phyloP scores from a whole-genome alignment of 225 moss, liverwort and hornwort species.

The Lunularia cruciata region DNA sequence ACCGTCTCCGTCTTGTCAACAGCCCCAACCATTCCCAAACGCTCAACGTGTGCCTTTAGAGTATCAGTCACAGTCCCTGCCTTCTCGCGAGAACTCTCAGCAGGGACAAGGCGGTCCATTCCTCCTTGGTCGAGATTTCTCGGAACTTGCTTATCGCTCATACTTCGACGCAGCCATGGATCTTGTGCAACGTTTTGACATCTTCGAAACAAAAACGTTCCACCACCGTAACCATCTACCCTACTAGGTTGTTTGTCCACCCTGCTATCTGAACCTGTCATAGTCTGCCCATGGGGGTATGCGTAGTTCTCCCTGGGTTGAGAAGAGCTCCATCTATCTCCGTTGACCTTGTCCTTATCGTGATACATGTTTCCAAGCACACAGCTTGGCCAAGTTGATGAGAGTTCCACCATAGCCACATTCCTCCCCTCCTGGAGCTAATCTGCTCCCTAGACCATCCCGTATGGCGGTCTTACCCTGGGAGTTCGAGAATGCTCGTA shows the following conservation, averaged over 20 bases:
- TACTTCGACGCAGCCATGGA: conserved; percentile 28
- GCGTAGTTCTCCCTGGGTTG: conserved; percentile 12
- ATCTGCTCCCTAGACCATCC: conserved; percentile 2
- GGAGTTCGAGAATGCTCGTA: background rate
- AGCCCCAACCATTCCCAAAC: conserved; percentile 43
- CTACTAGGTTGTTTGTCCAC: conserved; percentile 20
- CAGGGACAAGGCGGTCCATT: conserved; percentile 26
- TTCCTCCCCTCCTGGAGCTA: conserved; percentile 12
- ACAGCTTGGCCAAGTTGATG: conserved; percentile 20
- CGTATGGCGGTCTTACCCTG: background rate
- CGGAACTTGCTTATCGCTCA: conserved; percentile 30
- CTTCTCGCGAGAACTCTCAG: conserved; percentile 17
- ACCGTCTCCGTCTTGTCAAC: conserved; percentile 38
- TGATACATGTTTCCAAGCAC: conserved; percentile 29
- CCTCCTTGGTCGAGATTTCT: conserved; percentile 6
- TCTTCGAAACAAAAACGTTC: conserved; percentile 5
- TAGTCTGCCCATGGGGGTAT: conserved; percentile 22
- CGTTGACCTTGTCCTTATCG: conserved; percentile 8
- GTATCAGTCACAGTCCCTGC: conserved; percentile 5
- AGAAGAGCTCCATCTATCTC: conserved; percentile 13
- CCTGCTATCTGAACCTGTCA: conserved; percentile 28
- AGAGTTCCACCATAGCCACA: conserved; percentile 44
- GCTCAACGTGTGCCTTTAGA: conserved; percentile 37
- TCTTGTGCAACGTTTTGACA: conserved; percentile 20
- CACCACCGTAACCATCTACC: conserved; percentile 22